Conservation (phyloP, 179 eudicot species). For the Carnegiea gigantea region DNA sequence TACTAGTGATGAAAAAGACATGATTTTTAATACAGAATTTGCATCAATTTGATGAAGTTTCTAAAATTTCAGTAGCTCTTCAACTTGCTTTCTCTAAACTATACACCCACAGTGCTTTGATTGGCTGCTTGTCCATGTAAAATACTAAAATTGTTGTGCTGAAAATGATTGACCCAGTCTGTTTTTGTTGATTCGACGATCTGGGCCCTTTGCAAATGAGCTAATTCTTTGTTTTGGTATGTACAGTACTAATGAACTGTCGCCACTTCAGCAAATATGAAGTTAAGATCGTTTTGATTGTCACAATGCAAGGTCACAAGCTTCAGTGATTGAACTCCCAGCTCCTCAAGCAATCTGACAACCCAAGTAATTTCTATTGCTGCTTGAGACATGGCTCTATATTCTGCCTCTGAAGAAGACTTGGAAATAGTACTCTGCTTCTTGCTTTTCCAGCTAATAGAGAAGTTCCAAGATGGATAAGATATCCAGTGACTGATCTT, state of each 20-base stretch:
- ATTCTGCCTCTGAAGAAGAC: too few relatives aligned
- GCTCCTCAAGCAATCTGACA: too few relatives aligned
- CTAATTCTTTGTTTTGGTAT: not conserved
- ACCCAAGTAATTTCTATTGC: too few relatives aligned
- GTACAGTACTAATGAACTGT: constrained; percentile 25
- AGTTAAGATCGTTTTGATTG: not conserved
- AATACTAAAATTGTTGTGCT: not conserved
- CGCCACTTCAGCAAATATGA: not conserved
- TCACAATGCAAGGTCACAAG: too few relatives aligned
- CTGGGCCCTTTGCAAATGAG: not conserved
- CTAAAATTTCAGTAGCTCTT: not conserved
- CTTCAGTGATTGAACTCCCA: too few relatives aligned
- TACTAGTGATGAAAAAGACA: not conserved
- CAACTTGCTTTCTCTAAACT: not conserved
- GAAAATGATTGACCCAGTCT: not conserved
- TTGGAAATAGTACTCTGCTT: too few relatives aligned
- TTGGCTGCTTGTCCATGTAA: not conserved
- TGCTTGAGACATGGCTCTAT: too few relatives aligned
- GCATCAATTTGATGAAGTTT: not conserved
- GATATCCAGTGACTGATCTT: too few relatives aligned
- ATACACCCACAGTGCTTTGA: not conserved
- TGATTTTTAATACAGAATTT: not conserved
- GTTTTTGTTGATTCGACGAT: not conserved
- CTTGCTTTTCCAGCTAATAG: too few relatives aligned
- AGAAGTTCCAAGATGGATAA: too few relatives aligned